Evolutionary conservation across 257 asterid species (phyloP).

Genomic region (Solanum virginianum): DNA sequence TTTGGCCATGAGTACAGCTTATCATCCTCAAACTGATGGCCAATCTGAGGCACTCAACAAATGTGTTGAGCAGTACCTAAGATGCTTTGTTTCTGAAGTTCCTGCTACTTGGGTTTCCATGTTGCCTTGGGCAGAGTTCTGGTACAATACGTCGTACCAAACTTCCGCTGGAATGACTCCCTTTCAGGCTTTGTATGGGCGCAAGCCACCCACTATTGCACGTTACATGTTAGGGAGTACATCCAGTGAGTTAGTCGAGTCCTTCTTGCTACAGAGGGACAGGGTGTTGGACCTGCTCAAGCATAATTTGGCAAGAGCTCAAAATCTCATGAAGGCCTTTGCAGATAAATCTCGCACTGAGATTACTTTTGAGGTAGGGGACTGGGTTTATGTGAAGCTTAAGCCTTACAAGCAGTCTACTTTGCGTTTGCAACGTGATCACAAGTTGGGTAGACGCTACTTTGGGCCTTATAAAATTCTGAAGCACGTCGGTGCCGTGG

Average conservation of each 20-base stretch:
- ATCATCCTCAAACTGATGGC: not conserved
- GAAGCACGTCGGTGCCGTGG: not conserved
- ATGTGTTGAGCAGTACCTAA: not conserved
- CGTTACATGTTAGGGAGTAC: not conserved
- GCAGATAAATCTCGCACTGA: not conserved
- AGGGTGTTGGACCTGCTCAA: not conserved
- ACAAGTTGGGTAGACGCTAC: not conserved
- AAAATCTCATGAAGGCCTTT: not conserved
- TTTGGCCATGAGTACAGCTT: not conserved
- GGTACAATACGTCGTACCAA: not conserved
- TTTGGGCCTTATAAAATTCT: not conserved
- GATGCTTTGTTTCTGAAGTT: too few species aligned
- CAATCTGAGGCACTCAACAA: not conserved
- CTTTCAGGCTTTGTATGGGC: not conserved
- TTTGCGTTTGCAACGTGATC: not conserved
- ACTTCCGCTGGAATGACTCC: not conserved
- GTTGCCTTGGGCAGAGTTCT: not conserved
- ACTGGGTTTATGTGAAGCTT: not conserved
- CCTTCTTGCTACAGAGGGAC: not conserved
- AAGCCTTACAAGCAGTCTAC: not conserved
- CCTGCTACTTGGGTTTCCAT: not conserved
- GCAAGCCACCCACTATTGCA: not conserved
- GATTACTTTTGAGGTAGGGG: not conserved
- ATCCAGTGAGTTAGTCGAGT: not conserved
- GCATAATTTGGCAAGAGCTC: not conserved